Percentiles rank a stretch among this genome's conserved stretches.
These are phyloP conservation scores for Neurospora africana DNA, from an alignment of 495 filamentous ascomycete species.

Conservation along the genomic window DNA sequence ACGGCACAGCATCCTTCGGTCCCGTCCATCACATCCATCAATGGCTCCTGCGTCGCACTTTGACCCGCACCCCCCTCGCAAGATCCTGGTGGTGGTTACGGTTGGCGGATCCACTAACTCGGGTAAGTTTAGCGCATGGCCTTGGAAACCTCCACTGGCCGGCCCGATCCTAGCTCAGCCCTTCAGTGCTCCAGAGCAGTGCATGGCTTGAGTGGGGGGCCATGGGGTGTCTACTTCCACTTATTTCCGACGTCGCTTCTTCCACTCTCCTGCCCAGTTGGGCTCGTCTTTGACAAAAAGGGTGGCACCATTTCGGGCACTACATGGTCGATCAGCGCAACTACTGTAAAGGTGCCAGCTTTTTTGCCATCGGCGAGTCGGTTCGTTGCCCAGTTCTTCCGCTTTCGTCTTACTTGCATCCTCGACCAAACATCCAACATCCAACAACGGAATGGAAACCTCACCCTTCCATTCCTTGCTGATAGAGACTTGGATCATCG, in stretches of 20 bases:
- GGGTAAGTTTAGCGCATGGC: not conserved
- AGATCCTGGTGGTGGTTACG: not conserved
- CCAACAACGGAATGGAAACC: not conserved
- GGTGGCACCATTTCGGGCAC: no score
- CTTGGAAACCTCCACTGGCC: not conserved
- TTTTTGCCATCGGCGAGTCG: no score
- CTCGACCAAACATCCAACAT: no score
- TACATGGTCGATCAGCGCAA: no score
- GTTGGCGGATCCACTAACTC: not conserved
- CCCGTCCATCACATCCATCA: no score
- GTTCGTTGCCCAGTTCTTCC: not conserved
- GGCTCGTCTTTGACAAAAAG: no score
- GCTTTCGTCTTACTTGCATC: not conserved
- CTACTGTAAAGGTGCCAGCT: no score
- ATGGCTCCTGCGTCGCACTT: not conserved
- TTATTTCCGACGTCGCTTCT: not conserved
- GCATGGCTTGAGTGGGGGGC: not conserved
- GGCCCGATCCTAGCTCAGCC: not conserved
- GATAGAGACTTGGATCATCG: no score
- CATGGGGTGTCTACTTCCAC: not conserved
- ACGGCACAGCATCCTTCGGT: not conserved
- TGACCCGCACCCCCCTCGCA: not conserved
- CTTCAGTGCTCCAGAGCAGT: not conserved
- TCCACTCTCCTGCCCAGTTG: not conserved
- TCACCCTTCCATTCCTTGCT: not conserved